Base-by-base conservation (phyloP, 2,329 filamentous ascomycete species). In the Gnomoniopsis smithogilvyi region DNA sequence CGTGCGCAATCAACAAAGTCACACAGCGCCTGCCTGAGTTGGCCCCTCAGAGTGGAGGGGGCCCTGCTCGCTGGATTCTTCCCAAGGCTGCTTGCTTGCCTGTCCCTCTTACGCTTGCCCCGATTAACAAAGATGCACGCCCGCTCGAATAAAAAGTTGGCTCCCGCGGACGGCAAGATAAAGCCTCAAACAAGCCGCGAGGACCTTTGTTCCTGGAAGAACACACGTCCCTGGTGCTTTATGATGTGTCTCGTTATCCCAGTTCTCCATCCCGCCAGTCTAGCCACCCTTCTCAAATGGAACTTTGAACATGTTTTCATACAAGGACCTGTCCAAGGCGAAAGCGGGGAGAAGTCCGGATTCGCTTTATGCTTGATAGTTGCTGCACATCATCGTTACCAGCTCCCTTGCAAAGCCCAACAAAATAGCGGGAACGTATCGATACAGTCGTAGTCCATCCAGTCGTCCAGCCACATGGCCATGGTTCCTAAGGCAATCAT, bases 391-490 rank as follows among this genome's bases (percentile, higher is more conserved):
- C 41, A 45, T n/a, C 41, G 4, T 51, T 38, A 33, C 56, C 56
- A 24, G 17, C 36, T 59, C 36, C 49, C 22, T 34, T 30, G 48
- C 56, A 51, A 41, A 41, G n/a, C 45, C 45, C 8, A 22, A 56
- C 51, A 55, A 55, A 47, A 54, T 55, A 56, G 50, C 54, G 50
- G 55, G 43, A 38, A 58, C 19, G 24, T 43, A 34, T 48, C 54
- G 36, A 43, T 61, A 61, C 52, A 54, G 30, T 46, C 51, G 59
- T 55, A 49, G 45, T 38, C 52, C 56, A 24, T 53, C 56, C 51
- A 52, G 54, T 52, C 59, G 22, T 56, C 43, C 56, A 48, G 30
- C 26, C 49, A 54, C 56, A 47, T 6, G 21, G 19, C 24, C 33
- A 46, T 53, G 59, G 15, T 34, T 41, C 36, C 12, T 14, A n/a